Base-by-base conservation (phyloP, 768 basidiomycete species). In the Leccinum subgranulosum region DNA sequence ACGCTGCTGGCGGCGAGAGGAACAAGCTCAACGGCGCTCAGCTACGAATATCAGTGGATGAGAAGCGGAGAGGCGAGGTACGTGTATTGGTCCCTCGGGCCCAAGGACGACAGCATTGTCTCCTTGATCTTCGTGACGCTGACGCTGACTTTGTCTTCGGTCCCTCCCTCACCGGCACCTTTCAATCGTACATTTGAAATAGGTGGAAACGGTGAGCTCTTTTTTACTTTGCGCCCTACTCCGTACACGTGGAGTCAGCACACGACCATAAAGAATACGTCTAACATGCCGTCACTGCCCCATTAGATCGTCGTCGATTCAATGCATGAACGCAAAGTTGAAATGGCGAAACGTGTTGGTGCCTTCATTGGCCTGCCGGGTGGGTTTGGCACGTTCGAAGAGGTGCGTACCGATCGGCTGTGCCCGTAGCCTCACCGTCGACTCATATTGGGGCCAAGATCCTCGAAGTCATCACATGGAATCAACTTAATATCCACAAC, bases 381-480 rank as follows among this genome's bases (percentile, higher is more conserved):
- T 19, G 96, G 96, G 0, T 97, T 85, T 67, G 96, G 96, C 10
- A 98, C 95, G 0, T 92, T 93, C 61, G 97, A 99, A 74, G 96
- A 98, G 81, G 90, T 73, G 57, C 6, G 55, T 14, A 31, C 21
- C n/a, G 17, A 2, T 34, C 33, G 10, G 25, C 14, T 19, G 8
- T 49, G 12, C 6, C 6, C n/a, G 11, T n/a, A 19, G 33, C 48
- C 29, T 53, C 56, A 21, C 46, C 39, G 29, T 12, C 27, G 11
- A 51, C 28, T 33, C 31, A 33, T 5, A 33, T 33, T 33, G 12
- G 31, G 23, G 49, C 8, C 5, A 61, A 92, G 89, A 74, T 92
- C n/a, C 72, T 97, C 28, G 96, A 98, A 73, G 94, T 92, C 60
- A 83, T 87, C 14, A 97, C 95, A 0, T 99, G 96, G 96, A 91